Conservation (phyloP, 352 stramenopile species). For the Phytophthora sojae region DNA sequence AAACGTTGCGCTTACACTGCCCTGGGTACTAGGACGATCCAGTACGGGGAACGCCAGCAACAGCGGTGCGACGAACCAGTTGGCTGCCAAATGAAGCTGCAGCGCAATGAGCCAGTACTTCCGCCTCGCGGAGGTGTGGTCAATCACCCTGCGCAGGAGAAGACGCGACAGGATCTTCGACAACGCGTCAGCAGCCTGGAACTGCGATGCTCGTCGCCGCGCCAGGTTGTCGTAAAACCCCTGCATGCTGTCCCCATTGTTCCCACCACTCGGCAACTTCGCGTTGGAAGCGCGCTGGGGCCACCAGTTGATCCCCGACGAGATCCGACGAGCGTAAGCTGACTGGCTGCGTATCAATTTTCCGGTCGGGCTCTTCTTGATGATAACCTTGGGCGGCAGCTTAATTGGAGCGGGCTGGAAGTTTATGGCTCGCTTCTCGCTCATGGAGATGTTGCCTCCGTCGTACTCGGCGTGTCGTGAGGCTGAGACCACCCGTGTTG, state of each 20-base stretch:
- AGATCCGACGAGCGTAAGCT: conserved; percentile 39
- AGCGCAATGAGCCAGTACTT: conserved; percentile 49
- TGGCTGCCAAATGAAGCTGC: conserved; percentile 50
- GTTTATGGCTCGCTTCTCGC: conserved; percentile 25
- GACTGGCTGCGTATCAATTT: conserved; percentile 62
- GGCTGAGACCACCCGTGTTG: conserved; percentile 23
- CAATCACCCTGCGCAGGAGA: conserved; percentile 35
- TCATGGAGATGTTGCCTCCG: conserved; percentile 36
- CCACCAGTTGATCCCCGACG: conserved; percentile 27
- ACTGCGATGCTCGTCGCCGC: conserved; percentile 18
- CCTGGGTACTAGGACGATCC: conserved; percentile 20
- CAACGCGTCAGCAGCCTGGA: conserved; percentile 3
- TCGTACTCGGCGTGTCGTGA: conserved; percentile 33
- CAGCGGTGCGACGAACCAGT: conserved; percentile 51
- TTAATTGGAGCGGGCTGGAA: conserved; percentile 20
- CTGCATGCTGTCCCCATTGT: conserved; percentile 30
- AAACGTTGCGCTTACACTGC: conserved; percentile 28
- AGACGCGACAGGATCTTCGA: conserved; percentile 17
- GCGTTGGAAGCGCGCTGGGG: conserved; percentile 7
- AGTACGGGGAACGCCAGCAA: conserved; percentile 49
- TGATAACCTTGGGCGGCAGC: conserved; percentile 8
- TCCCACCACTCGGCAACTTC: neutral
- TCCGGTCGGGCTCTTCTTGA: neutral
- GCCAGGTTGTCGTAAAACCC: conserved; percentile 51
- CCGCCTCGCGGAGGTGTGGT: conserved; percentile 39